These are phyloP conservation scores for Fusarium sulawesiense DNA, from an alignment of 2,329 filamentous ascomycete genomes.

Conservation along the genomic window DNA sequence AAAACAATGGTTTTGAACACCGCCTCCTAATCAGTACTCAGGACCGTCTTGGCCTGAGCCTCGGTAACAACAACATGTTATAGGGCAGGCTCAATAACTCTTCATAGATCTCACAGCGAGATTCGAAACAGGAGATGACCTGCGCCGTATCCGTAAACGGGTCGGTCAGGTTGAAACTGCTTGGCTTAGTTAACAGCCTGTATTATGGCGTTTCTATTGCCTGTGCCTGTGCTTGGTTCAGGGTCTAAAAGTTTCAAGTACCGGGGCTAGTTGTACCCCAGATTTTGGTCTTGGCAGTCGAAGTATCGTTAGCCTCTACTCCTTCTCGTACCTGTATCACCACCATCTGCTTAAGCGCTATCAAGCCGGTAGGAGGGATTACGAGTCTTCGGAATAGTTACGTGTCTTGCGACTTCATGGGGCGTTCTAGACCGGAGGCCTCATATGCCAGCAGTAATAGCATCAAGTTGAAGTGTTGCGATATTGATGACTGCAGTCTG, in stretches of 20 bases:
- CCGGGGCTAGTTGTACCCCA: constrained; percentile 14
- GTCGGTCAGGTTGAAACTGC: not conserved
- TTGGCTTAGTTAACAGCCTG: constrained; percentile 2
- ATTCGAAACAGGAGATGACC: constrained; percentile 2
- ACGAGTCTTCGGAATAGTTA: not conserved
- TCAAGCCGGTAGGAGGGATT: not conserved
- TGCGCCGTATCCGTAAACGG: not conserved
- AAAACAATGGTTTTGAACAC: not conserved
- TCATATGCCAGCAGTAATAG: not conserved
- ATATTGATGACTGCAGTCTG: not conserved
- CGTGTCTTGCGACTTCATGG: not conserved
- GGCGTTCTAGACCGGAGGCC: not conserved
- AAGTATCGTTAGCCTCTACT: not conserved
- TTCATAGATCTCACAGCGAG: not conserved
- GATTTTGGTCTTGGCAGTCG: constrained; percentile 1
- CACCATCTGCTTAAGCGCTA: not conserved
- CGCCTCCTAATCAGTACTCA: constrained; percentile 7
- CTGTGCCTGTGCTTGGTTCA: not conserved
- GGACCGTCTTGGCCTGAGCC: not conserved
- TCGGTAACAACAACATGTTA: not conserved
- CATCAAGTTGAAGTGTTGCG: not conserved
- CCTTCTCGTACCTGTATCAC: not conserved
- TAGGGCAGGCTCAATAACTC: not conserved
- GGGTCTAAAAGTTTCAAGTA: constrained; percentile 20
- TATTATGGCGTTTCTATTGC: constrained; percentile 3